A percentile compares a stretch with the other conserved stretches of the same genome.
Evolutionary conservation across 2,329 filamentous ascomycete genomes (phyloP).

Genomic region (Fusarium oxysporum): DNA sequence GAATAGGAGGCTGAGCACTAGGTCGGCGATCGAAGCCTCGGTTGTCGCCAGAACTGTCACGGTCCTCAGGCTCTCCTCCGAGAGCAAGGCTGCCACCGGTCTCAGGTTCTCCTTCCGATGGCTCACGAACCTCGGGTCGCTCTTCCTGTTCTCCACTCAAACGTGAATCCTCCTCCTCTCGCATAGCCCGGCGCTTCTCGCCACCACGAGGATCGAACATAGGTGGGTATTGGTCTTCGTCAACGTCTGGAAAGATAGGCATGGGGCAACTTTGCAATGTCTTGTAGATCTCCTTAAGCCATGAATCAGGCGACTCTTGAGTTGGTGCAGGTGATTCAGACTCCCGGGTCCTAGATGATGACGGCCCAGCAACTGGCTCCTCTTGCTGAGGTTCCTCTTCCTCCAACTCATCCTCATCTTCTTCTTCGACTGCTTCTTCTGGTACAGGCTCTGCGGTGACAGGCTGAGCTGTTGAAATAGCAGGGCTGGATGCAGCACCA

Average conservation of each 20-base stretch:
- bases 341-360: conserved; percentile 33
- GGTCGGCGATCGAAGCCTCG: conserved; percentile 69
- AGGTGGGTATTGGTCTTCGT: conserved; percentile 64
- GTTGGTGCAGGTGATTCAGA: conserved; percentile 22
- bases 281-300: conserved; percentile 53
- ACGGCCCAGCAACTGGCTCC: conserved; percentile 44
- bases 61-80: conserved; percentile 91
- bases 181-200: conserved; percentile 81
- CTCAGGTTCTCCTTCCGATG: conserved; percentile 80
- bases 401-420: conserved; percentile 32
- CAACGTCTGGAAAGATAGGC: conserved; percentile 28
- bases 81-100: conserved; percentile 87
- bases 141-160: conserved; percentile 62
- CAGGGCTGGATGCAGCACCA: conserved; percentile 84
- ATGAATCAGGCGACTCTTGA: conserved; percentile 36
- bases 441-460: conserved; percentile 62
- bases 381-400: conserved; percentile 43
- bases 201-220: conserved; percentile 87
- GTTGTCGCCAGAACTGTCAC: conserved; percentile 65
- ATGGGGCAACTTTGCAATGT: conserved; percentile 54
- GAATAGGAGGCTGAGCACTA: conserved; percentile 81
- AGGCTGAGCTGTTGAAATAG: conserved; percentile 70
- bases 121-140: conserved; percentile 56
- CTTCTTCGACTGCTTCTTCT: conserved; percentile 55
- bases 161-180: conserved; percentile 74